Evolutionary conservation across 2,329 filamentous ascomycete genomes (phyloP).

Genomic region (Nemania sp.): DNA sequence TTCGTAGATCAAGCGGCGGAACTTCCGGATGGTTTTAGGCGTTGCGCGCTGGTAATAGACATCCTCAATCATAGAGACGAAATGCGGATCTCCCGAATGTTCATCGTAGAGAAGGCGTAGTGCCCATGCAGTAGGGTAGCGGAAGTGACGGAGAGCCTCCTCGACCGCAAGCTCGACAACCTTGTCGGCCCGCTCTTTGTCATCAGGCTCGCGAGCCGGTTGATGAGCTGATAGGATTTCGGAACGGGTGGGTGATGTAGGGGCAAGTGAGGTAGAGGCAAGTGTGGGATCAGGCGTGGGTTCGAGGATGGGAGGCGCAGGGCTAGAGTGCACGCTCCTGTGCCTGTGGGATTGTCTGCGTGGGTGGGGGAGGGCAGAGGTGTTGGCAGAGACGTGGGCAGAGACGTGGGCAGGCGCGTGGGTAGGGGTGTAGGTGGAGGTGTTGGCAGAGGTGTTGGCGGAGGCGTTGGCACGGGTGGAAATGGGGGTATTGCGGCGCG

Average conservation of each 20-base stretch:
- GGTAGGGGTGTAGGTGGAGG: constrained; percentile 15
- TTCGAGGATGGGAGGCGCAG: constrained; percentile 15
- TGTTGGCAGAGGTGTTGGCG: constrained; percentile 21
- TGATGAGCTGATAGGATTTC: constrained; percentile 9
- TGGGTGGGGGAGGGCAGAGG: constrained; percentile 24
- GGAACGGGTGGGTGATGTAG: constrained; percentile 22
- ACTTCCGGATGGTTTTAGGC: constrained; percentile 54
- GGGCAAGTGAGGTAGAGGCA: constrained; percentile 12
- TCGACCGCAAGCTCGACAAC: constrained; percentile 63
- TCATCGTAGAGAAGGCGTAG: constrained; percentile 65
- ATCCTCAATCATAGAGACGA: constrained; percentile 61
- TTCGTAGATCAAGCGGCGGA: constrained; percentile 54
- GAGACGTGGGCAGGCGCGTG: constrained; percentile 24
- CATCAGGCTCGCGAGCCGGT: constrained; percentile 34
- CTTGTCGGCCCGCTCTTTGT: constrained; percentile 53
- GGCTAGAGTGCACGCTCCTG: constrained; percentile 35
- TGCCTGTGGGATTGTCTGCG: constrained; percentile 37
- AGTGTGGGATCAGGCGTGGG: constrained; percentile 14
- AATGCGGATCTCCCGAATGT: constrained; percentile 53
- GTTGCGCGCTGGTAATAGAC: constrained; percentile 63
- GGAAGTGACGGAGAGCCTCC: constrained; percentile 59
- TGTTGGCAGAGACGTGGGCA: constrained; percentile 20
- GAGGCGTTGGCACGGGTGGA: constrained; percentile 21
- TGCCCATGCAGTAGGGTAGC: constrained; percentile 66
- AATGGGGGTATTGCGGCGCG: constrained; percentile 25